A percentile compares a stretch with the other conserved stretches of the same genome.
Conservation (phyloP, 1,284 basidiomycete genomes). For the Termitomyces sp. region DNA sequence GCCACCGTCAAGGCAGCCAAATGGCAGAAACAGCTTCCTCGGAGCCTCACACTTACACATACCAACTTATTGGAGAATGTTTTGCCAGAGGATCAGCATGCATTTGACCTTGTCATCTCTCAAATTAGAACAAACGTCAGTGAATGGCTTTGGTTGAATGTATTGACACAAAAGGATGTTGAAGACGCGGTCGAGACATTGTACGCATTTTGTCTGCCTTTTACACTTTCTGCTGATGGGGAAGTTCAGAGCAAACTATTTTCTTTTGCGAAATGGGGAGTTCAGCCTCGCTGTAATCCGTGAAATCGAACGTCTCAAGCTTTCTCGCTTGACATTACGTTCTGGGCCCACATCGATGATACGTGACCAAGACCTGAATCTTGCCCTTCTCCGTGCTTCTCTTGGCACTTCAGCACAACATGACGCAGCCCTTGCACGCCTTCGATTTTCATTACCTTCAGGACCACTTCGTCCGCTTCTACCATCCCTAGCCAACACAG, state of each 20-base stretch:
- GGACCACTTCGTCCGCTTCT: constrained; percentile 77
- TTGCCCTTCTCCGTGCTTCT: constrained; percentile 76
- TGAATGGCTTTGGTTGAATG: constrained; percentile 90
- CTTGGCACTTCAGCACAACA: constrained; percentile 81
- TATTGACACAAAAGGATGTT: constrained; percentile 79
- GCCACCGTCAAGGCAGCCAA: constrained; percentile 78
- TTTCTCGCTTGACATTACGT: constrained; percentile 66
- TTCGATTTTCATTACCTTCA: constrained; percentile 70
- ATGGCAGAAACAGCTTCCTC: constrained; percentile 72
- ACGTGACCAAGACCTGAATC: constrained; percentile 80
- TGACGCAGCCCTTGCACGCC: constrained; percentile 63
- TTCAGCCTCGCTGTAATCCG: constrained; percentile 77
- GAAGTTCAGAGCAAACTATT: constrained; percentile 63
- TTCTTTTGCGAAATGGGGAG: constrained; percentile 83
- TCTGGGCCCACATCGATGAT: constrained; percentile 69
- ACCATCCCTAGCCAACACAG: constrained; percentile 51
- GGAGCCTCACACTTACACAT: constrained; percentile 57
- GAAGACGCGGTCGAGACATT: constrained; percentile 46
- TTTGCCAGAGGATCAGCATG: constrained; percentile 68
- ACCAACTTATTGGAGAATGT: constrained; percentile 60
- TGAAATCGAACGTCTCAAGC: constrained; percentile 76
- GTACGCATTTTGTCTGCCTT: constrained; percentile 19
- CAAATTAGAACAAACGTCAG: constrained; percentile 71
- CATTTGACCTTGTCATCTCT: constrained; percentile 68
- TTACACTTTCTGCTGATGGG: constrained; percentile 2